Base-by-base conservation (phyloP, 768 basidiomycete species). In the Suillus placidus region DNA sequence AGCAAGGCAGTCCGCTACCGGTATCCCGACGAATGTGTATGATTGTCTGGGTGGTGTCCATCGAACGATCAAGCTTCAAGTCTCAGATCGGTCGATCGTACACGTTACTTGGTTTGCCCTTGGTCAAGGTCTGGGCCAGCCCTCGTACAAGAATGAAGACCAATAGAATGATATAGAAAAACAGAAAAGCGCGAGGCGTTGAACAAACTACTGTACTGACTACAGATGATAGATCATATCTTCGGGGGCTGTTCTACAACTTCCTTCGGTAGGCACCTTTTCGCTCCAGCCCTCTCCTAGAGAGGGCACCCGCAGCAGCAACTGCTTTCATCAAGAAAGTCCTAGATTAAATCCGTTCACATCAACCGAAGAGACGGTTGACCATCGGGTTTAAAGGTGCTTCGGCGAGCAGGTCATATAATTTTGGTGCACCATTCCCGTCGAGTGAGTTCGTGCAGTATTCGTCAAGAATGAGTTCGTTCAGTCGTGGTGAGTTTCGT, bases 391-490 rank as follows among this genome's bases (percentile, higher is more conserved):
- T 35, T 7, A 65, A 26, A 45, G 18, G 37, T 8, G 62, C 65
- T 58, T 68, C 67, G n/a, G 40, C 57, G 69, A 67, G 69, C 62
- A 71, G 71, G 68, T 60, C 32, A 68, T 68, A 62, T 68, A 69
- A 66, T 61, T 68, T 71, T 64, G 72, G 71, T 64, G 64, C 32
- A 47, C 64, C 65, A 63, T 64, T 68, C 74, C 74, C 67, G 67
- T 76, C 63, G 75, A 60, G 61, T 73, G 73, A 71, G 64, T 68
- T 77, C 73, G 68, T 78, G 18, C 60, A 75, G 40, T 65, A 70
- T 77, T 77, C 75, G 73, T 78, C 78, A 74, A 79, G 76, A 79
- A 78, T 76, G 64, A 58, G 63, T 73, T 78, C 74, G 68, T 67
- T 76, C 70, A 68, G 69, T 78, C 74, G 71, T 78, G 47, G 55